Evolutionary conservation across 306 rosid genomes (phyloP), one percentile per base, ranked within the genome.

Genomic region (Cicer pinnatifidum): DNA sequence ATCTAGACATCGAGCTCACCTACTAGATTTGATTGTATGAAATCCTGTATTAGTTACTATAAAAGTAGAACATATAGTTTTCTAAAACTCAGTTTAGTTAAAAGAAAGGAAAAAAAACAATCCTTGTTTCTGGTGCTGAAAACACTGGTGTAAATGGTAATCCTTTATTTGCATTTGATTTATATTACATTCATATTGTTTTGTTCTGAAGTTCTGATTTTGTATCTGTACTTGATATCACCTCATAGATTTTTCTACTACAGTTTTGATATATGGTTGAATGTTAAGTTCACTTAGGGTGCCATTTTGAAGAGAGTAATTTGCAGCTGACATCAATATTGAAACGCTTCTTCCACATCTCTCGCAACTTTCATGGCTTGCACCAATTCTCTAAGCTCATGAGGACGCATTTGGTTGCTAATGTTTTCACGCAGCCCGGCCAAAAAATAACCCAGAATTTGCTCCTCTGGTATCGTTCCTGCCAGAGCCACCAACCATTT

Each of bases 171-270:
- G 76, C n/a, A 46, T 60, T 69, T 11, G 39, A 43, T 51, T 62
- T 60, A 40, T 13, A 47, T 69, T 39, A 20, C 17, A 40, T 70
- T 69, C 13, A 20, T 52, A 10, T 45, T 60, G 59, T 48, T 64
- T 64, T 65, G 40, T 78, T 69, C 13, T 68, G 20, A n/a, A 57
- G 17, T 78, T 69, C 13, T 68, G 20, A n/a, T 73, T 19, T 19
- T 48, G 6, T 71, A 15, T 47, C 52, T 58, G 8, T 41, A 41
- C 15, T 45, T 60, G 53, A 12, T 9, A 46, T 11, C 19, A 17
- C 64, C 39, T 73, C 51, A 9, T 17, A 63, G 8, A 6, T 75
- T 72, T 74, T 48, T 28, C 20, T n/a, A 56, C 11, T 43, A 57
- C 19, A 52, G 57, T 53, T 76, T 76, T 48, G 54, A 48, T 48